Base-by-base conservation (phyloP, 768 basidiomycete genomes). In the Kwoniella bestiolae region DNA sequence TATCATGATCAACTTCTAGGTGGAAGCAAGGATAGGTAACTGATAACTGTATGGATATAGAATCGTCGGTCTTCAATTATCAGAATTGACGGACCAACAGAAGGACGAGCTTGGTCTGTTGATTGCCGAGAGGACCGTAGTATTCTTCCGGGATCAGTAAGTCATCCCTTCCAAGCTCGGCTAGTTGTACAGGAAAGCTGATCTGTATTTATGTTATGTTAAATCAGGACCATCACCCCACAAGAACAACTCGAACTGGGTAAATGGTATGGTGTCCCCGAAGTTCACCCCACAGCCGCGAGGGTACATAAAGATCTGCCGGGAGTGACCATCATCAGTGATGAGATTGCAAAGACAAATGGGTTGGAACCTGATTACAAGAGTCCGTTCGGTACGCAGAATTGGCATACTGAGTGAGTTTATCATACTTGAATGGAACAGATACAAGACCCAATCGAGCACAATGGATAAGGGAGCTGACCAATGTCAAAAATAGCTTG, bases 21-120 rank as follows among this genome's bases (percentile, higher is more conserved):
- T n/a, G 47, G 14, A 8, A n/a, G 47, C 16, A 50, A 12, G 47
- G 47, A 8, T n/a, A n/a, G n/a, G n/a, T n/a, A n/a, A n/a, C n/a
- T n/a, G n/a, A n/a, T n/a, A n/a, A n/a, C n/a, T n/a, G n/a, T n/a
- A n/a, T n/a, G n/a, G n/a, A n/a, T 35, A 9, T 29, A 64, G 63
- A 75, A 82, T 91, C 47, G 77, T 81, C 8, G 90, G 90, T 8
- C 82, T 91, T 67, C 89, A 91, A 80, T 83, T 91, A 26, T 83
- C 87, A 60, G 86, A 89, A 72, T 82, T 91, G 11, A 83, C 87
- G 2, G 82, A 85, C 62, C 65, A 81, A 28, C 90, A 92, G 79
- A 91, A 90, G 81, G 89, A 91, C 74, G 91, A 91, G 72, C 83
- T 91, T 3, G 89, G 90, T 3, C 81, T 92, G 16, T 84, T 92